These are phyloP conservation scores for Platanthera zijinensis DNA, from an alignment of 106 monocot species.

Conservation along the genomic window DNA sequence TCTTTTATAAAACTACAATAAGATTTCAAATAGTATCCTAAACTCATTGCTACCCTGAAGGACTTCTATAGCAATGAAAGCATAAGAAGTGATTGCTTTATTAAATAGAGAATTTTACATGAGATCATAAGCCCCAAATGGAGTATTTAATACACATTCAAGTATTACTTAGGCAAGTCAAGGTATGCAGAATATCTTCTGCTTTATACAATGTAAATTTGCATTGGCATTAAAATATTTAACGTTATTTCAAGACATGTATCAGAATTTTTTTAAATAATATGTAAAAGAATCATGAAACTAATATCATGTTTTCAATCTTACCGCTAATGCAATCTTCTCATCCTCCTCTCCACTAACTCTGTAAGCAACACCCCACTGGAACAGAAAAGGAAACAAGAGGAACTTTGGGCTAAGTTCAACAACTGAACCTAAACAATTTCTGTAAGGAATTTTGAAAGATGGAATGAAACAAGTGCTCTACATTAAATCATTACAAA, in stretches of 20 bases:
- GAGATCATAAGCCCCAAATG: too few species aligned
- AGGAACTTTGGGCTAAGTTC: background rate
- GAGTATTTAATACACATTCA: background rate
- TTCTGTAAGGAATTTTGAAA: background rate
- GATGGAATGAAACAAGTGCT: background rate
- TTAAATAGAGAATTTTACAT: too few species aligned
- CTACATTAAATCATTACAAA: background rate
- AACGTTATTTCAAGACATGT: background rate
- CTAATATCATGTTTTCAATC: background rate
- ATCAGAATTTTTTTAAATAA: background rate
- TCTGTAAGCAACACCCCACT: slow-evolving; percentile 96
- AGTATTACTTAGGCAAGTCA: background rate
- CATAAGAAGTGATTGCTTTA: too few species aligned
- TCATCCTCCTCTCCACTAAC: slow-evolving; percentile 63
- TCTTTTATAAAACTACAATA: too few species aligned
- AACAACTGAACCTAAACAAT: background rate
- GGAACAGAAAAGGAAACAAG: background rate
- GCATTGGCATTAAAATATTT: background rate
- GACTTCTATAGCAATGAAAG: too few species aligned
- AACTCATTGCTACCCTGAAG: too few species aligned
- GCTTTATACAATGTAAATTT: background rate
- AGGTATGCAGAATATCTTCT: background rate
- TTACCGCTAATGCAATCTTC: slow-evolving; percentile 58
- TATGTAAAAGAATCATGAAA: background rate
- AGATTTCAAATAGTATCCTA: too few species aligned